phyloP scores from a whole-genome alignment of 805 yeast genomes.

The Danielia oregonensis region DNA sequence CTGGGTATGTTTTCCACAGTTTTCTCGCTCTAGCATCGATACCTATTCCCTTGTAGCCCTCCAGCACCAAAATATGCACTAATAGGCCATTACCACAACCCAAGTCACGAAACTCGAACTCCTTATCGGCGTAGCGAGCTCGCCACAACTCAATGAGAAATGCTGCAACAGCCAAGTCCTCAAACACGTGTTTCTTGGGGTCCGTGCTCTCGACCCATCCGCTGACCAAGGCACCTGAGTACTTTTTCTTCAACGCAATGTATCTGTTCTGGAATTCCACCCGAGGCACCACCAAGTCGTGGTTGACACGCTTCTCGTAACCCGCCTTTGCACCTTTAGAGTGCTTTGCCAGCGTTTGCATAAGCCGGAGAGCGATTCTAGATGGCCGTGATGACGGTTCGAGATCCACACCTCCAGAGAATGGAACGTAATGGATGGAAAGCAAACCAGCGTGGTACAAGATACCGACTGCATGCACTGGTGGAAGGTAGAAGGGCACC shows the following conservation, averaged over 20 bases:
- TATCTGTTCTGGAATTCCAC: constrained; percentile 81
- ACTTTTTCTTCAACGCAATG: constrained; percentile 73
- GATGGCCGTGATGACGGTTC: constrained; percentile 58
- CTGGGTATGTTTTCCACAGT: constrained; percentile 79
- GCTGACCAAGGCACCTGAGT: constrained; percentile 70
- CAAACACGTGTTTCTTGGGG: constrained; percentile 93
- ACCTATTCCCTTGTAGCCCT: constrained; percentile 81
- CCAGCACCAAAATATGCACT: constrained; percentile 68
- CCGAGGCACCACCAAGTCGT: constrained; percentile 81
- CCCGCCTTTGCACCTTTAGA: constrained; percentile 81
- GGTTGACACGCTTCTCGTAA: constrained; percentile 82
- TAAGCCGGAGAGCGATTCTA: constrained; percentile 75
- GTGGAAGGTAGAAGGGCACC: constrained; percentile 87
- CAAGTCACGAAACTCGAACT: constrained; percentile 75
- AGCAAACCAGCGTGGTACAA: constrained; percentile 44
- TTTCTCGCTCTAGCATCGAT: constrained; percentile 87
- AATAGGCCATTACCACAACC: constrained; percentile 95
- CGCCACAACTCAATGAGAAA: constrained; percentile 86
- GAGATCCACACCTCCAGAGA: constrained; percentile 24
- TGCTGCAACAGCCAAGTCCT: constrained; percentile 93
- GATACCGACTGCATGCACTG: constrained; percentile 74
- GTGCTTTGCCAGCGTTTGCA: constrained; percentile 80
- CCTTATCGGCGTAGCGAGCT: constrained; percentile 38
- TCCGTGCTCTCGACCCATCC: constrained; percentile 94
- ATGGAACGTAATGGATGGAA: constrained; percentile 77